Base-by-base conservation (phyloP, 2,329 filamentous ascomycete species). In the Hypoxylon sp. region DNA sequence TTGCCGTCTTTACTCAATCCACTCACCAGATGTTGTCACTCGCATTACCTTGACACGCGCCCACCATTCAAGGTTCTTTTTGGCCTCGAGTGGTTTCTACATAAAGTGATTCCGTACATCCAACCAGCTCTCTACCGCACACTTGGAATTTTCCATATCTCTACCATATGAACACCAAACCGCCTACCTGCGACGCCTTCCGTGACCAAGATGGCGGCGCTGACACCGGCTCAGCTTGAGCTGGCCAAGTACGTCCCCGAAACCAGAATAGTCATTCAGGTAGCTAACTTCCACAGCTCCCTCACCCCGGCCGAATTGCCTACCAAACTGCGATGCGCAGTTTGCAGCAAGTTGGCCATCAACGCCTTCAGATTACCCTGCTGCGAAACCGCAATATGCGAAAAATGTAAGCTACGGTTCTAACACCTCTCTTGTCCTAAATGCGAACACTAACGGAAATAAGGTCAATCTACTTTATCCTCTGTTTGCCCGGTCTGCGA, bases 371-470 rank as follows among this genome's bases (percentile, higher is more conserved):
- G 94, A 68, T 84, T 97, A 26, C 93, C 94, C 1, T 99, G 96
- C 80, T 99, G 96, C 79, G 96, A 97, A 75, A 95, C 97, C 76
- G 90, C 92, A 40, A 97, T 98, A 62, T 98, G 96, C 83, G 91
- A 95, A 75, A 86, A 84, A 70, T 99, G 96, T 97, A 82, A 75
- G 90, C 51, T 22, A 50, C 50, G 44, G 28, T 11, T 30, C 49
- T 44, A 22, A 5, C 30, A 26, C 36, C 14, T 64, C 48, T 16
- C 67, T 57, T 72, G 2, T 20, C n/a, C 18, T 24, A 11, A 49
- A 26, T 33, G 2, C 22, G 20, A 30, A 16, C 32, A 32, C 72
- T 69, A 71, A 71, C 48, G n/a, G n/a, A 14, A 62, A 71, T 18
- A 70, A 95, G 89, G 93, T 78, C 93, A 97, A 78, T 83, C 88